A percentile compares a stretch with the other conserved stretches of the same genome.
These are phyloP conservation scores for Beta lomatogona DNA, from an alignment of 179 eudicot genomes.

Conservation along the genomic window DNA sequence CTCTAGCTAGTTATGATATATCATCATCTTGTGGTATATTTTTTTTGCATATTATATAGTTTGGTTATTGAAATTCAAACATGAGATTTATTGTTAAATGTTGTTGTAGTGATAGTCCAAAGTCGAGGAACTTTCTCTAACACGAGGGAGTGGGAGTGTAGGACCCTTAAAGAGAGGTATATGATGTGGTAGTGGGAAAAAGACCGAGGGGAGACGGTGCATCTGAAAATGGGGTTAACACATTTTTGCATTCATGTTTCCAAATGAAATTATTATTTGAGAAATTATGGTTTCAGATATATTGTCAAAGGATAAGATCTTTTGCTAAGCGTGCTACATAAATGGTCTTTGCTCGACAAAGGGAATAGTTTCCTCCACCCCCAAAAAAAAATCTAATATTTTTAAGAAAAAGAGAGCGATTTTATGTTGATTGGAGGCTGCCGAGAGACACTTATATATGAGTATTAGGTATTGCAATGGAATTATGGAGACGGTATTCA, in stretches of 20 bases:
- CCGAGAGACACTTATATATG: too few species aligned
- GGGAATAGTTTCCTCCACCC: too few species aligned
- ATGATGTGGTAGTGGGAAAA: slow-evolving; percentile 2
- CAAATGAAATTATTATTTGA: too few species aligned
- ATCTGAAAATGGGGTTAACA: neutral
- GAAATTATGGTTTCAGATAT: too few species aligned
- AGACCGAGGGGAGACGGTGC: slow-evolving; percentile 4
- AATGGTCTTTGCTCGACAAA: too few species aligned
- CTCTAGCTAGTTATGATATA: slow-evolving; percentile 24
- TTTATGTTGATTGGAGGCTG: too few species aligned
- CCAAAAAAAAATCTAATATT: too few species aligned
- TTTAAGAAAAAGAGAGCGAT: too few species aligned
- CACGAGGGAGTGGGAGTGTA: neutral
- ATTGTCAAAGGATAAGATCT: too few species aligned
- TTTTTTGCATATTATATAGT: neutral
- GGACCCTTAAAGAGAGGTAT: neutral
- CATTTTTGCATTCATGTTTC: neutral
- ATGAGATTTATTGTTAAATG: slow-evolving; percentile 4
- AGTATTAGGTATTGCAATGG: too few species aligned
- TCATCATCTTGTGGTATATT: neutral
- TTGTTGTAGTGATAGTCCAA: neutral
- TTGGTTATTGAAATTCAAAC: slow-evolving; percentile 5
- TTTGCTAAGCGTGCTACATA: too few species aligned
- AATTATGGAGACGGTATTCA: too few species aligned
- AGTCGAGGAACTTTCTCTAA: slow-evolving; percentile 21